phyloP scores from a whole-genome alignment of 257 asterid species.

The Verbascum thapsus region DNA sequence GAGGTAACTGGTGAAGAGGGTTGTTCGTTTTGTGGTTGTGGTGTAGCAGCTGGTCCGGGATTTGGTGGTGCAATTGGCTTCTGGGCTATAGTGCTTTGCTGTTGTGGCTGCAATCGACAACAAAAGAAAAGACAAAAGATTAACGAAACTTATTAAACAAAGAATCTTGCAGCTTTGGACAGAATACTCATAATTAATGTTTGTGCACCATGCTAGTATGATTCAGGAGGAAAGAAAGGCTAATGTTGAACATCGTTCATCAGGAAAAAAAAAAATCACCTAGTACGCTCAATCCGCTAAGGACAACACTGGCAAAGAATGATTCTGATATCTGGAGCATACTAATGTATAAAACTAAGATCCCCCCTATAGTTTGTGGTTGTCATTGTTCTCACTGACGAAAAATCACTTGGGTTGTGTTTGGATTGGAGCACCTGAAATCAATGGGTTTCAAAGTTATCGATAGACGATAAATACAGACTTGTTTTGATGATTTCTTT shows the following conservation, averaged over 20 bases:
- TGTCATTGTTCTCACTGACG: too few relatives aligned
- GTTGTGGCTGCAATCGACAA: slow-evolving; percentile 40
- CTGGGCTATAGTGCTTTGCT: slow-evolving; percentile 37
- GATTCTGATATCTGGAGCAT: slow-evolving; percentile 4
- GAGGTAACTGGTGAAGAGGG: slow-evolving; percentile 41
- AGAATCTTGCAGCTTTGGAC: not conserved
- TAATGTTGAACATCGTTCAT: not conserved
- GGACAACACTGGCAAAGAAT: not conserved
- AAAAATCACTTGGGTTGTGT: too few relatives aligned
- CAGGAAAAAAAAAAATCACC: not conserved
- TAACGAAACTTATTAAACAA: not conserved
- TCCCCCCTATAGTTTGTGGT: not conserved
- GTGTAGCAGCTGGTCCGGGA: slow-evolving; percentile 37
- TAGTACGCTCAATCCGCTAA: not conserved
- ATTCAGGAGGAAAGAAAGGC: not conserved
- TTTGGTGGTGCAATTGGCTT: slow-evolving; percentile 44
- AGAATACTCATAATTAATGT: not conserved
- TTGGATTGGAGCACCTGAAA: too few relatives aligned
- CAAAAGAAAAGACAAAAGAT: not conserved
- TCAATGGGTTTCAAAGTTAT: too few relatives aligned
- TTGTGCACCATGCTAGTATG: not conserved
- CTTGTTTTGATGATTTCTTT: too few relatives aligned
- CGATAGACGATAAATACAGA: too few relatives aligned
- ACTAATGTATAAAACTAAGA: not conserved
- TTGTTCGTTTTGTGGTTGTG: slow-evolving; percentile 40